Evolutionary conservation across 75 land plant species (phyloP), one percentile per base, ranked within the genome.

Genomic region (Isoetes taiwanensis): DNA sequence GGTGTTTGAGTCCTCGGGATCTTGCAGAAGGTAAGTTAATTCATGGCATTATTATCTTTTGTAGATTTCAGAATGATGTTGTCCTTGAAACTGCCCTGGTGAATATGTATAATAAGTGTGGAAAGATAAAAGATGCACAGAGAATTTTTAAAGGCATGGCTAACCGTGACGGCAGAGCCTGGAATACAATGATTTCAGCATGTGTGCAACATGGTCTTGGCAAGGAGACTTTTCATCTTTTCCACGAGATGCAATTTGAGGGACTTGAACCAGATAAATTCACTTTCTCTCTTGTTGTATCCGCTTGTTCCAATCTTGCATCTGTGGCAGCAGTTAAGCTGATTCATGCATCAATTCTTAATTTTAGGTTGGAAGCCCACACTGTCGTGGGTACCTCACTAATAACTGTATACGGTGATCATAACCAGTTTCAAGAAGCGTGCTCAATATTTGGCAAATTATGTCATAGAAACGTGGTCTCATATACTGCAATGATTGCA

Each of bases 401-500:
- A 28, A 6, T 74, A 0, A 65, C 67, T 56, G 55, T 56, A 26
- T 77, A 77, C 54, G 41, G 62, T 17, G 77, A 77, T 35, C 61
- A 63, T 25, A 58, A 56, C 42, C 56, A 64, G 41, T 31, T 72
- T 27, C 65, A 52, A 12, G 82, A 81, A 16, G 85, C 85, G 32
- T 28, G 55, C 0, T 4, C 0, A 30, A 48, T 81, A 2, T 81
- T 81, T 30, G 5, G 30, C 1, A n/a, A 25, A n/a, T 78, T 81
- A 78, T 81, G 77, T 3, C 71, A 78, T 46, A 72, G 54, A 28
- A 76, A 77, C 63, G 72, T 80, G 40, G 78, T 83, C 23, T 68
- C 87, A 1, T 83, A 83, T 83, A 83, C 76, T 63, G 71, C 83
- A 17, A 77, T 83, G 74, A 72, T 83, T 17, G 58, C 75, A 29